Base-by-base conservation (phyloP, 169 alveolate genomes). In the Plasmodium chabaudi region DNA sequence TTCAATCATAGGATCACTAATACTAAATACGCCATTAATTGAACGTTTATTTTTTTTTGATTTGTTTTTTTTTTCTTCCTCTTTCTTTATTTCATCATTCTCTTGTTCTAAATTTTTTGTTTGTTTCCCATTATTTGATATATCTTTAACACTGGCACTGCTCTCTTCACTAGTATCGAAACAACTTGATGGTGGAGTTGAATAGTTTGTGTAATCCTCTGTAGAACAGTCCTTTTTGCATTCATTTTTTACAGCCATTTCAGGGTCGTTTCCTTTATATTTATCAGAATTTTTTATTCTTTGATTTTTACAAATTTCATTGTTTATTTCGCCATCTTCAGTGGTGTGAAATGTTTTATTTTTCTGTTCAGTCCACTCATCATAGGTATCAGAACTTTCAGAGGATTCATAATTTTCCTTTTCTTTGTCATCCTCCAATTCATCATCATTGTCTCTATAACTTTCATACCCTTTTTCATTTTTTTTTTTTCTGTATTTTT, bases 1-100 rank as follows among this genome's bases (percentile, higher is more conserved):
- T 19, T 77, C 88, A 21, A 77, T 15, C 56, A 77, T 63, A 19
- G 88, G 88, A 56, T 77, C 88, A 44, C 77, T 77, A 44, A 77
- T 77, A 55, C 88, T 77, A 44, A 77, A 77, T 42, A 77, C 39
- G 2, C 88, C 88, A 25, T 77, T 75, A 39, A 77, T 57, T 15
- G n/a, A 63, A 23, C 72, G 63, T 17, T 69, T 17, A 10, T 13
- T 4, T 9, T 19, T 69, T 49, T 5, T 25, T 7, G 39, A 44
- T 12, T 42, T 25, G 5, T 6, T 2, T 25, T 51, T 27, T 53
- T 9, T 71, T 71, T 77, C 77, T 39, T 56, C 42, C 12, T 27
- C 60, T 0, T 49, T 47, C 25, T 51, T 49, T 4, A 4, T 21
- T 7, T 69, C 79, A 21, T 2, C 46, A 49, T 49, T 23, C 0